Conservation (phyloP, 306 rosid genomes). For the Purshia tridentata region DNA sequence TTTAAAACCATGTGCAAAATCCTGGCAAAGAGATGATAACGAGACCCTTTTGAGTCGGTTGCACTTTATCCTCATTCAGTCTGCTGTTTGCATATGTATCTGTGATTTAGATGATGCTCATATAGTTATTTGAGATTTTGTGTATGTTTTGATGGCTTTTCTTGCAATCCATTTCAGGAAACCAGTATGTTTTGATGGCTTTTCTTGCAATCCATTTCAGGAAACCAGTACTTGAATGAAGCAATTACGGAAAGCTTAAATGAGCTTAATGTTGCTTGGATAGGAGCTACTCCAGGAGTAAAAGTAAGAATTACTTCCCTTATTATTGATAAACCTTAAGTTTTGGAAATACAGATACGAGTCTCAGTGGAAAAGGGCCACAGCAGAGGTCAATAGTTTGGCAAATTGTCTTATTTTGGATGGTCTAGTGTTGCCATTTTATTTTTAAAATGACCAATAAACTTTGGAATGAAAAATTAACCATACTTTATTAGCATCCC, state of each 20-base stretch:
- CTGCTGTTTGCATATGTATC: not conserved
- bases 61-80: not conserved
- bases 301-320: constrained; percentile 22
- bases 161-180: constrained; percentile 14
- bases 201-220: constrained; percentile 10
- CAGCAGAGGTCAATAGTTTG: not conserved
- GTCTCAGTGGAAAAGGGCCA: not conserved
- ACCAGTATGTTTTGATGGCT: constrained; percentile 5
- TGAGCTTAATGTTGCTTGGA: constrained; percentile 36
- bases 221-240: constrained; percentile 27
- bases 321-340: not conserved
- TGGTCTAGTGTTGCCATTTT: not conserved
- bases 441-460: too few relatives aligned
- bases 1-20: not conserved
- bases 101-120: not conserved
- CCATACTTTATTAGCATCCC: not conserved
- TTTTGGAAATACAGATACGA: not conserved
- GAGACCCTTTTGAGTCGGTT: not conserved
- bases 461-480: not conserved
- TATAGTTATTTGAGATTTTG: not conserved
- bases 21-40: not conserved
- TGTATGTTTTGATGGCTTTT: not conserved
- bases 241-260: constrained; percentile 13
- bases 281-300: constrained; percentile 35
- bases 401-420: not conserved